These are phyloP conservation scores for Asterophora lycoperdoides DNA, from an alignment of 768 basidiomycete genomes.

Conservation along the genomic window DNA sequence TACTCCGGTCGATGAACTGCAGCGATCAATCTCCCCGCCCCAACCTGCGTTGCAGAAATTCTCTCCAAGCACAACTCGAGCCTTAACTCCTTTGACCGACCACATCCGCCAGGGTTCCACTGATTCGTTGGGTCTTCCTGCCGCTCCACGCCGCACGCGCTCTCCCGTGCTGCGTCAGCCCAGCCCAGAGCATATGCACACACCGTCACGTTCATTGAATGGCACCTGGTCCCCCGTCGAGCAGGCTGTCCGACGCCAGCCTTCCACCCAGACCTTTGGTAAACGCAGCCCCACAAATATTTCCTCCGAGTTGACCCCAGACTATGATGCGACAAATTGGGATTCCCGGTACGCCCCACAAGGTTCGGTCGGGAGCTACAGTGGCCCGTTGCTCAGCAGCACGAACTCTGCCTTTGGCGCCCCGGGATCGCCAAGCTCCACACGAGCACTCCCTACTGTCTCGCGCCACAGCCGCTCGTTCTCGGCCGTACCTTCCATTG, in stretches of 20 bases:
- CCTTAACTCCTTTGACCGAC: constrained; percentile 1
- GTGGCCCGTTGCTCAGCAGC: constrained; percentile 5
- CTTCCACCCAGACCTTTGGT: constrained; percentile 14
- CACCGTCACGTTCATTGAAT: constrained; percentile 1
- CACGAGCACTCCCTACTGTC: constrained; percentile 1
- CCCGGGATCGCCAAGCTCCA: constrained; percentile 2
- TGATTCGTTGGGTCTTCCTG: constrained; percentile 30
- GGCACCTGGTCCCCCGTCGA: constrained; percentile 9
- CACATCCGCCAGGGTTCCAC: constrained; percentile 24
- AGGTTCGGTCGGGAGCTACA: background rate
- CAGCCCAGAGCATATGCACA: constrained; percentile 7
- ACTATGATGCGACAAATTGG: constrained; percentile 13
- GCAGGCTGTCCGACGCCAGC: background rate
- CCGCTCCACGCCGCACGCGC: constrained; percentile 31
- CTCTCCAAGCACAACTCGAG: constrained; percentile 1
- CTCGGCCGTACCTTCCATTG: constrained; percentile 8
- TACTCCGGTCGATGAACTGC: constrained; percentile 19
- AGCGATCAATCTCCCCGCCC: constrained; percentile 20
- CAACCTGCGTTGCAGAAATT: constrained; percentile 14
- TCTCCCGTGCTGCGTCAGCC: constrained; percentile 20
- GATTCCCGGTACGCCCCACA: constrained; percentile 2
- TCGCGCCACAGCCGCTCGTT: constrained; percentile 15
- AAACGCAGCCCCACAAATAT: constrained; percentile 1
- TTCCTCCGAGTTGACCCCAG: constrained; percentile 1
- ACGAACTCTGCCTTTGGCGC: constrained; percentile 4